Evolutionary conservation across 1,284 basidiomycete genomes (phyloP).

Genomic region (Puccinia triticina): DNA sequence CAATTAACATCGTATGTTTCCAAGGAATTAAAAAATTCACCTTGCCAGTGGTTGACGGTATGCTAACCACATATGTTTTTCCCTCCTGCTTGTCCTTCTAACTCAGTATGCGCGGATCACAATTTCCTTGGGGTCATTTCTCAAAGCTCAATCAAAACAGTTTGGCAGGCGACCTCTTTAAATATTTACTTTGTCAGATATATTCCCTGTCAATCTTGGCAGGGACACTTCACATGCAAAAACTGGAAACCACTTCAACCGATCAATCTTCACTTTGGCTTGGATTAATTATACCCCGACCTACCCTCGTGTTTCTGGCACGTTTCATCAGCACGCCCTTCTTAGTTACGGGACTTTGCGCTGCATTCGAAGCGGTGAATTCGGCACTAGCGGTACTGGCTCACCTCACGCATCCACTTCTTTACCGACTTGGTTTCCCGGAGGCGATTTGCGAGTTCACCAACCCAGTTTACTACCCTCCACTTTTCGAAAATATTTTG

Average conservation of each 20-base stretch:
- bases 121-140: constrained; percentile 38
- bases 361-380: constrained; percentile 6
- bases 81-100: background rate
- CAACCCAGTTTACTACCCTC: constrained; percentile 29
- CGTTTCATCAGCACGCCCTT: background rate
- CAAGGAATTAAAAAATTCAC: background rate
- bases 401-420: constrained; percentile 20
- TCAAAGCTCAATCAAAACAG: constrained; percentile 11
- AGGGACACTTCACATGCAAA: background rate
- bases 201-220: background rate
- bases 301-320: background rate
- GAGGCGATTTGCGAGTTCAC: constrained; percentile 18
- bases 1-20: constrained; percentile 23
- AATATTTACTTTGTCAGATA: constrained; percentile 3
- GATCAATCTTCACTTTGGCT: background rate
- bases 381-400: constrained; percentile 11
- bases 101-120: constrained; percentile 29
- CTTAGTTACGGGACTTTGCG: background rate
- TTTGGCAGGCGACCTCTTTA: background rate
- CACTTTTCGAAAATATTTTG: constrained; percentile 3
- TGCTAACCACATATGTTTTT: background rate
- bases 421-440: constrained; percentile 20
- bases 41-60: background rate
- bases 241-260: background rate
- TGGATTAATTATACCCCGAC: background rate